Evolutionary conservation across 345 rosid species (phyloP).

Genomic region (Gossypium longicalyx): DNA sequence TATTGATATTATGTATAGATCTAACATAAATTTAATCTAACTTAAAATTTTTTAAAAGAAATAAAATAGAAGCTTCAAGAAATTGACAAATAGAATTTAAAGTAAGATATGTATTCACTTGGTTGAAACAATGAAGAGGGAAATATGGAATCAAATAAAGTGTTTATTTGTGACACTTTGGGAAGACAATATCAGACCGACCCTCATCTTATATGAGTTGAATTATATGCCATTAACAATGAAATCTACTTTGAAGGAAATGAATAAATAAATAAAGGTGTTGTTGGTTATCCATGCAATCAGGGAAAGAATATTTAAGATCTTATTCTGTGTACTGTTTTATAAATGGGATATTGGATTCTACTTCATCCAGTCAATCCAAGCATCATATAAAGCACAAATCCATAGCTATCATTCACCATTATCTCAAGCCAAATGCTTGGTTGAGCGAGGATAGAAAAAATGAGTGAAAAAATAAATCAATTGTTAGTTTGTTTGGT

Average conservation of each 20-base stretch:
- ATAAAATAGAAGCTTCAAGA: too few relatives aligned
- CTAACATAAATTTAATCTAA: too few relatives aligned
- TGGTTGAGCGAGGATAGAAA: too few relatives aligned
- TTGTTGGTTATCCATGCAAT: neutral
- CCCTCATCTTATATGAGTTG: neutral
- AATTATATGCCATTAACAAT: neutral
- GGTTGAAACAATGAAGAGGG: neutral
- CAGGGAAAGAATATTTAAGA: neutral
- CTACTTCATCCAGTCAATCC: neutral
- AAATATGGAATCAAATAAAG: slow-evolving; percentile 1
- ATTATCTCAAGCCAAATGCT: too few relatives aligned
- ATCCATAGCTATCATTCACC: neutral
- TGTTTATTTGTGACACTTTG: neutral
- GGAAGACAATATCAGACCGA: neutral
- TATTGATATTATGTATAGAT: too few relatives aligned
- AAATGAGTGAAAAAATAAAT: too few relatives aligned
- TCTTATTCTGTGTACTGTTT: neutral
- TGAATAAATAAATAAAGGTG: too few relatives aligned
- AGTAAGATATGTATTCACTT: neutral
- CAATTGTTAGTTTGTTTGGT: too few relatives aligned
- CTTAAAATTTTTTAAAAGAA: too few relatives aligned
- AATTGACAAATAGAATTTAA: neutral
- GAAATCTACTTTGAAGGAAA: too few relatives aligned
- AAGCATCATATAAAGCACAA: neutral
- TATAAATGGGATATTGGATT: neutral